Percentiles rank a stretch among this genome's conserved stretches.
These are phyloP conservation scores for Acanthamoeba lenticulata DNA, from an alignment of 208 protist genomes.

Conservation along the genomic window DNA sequence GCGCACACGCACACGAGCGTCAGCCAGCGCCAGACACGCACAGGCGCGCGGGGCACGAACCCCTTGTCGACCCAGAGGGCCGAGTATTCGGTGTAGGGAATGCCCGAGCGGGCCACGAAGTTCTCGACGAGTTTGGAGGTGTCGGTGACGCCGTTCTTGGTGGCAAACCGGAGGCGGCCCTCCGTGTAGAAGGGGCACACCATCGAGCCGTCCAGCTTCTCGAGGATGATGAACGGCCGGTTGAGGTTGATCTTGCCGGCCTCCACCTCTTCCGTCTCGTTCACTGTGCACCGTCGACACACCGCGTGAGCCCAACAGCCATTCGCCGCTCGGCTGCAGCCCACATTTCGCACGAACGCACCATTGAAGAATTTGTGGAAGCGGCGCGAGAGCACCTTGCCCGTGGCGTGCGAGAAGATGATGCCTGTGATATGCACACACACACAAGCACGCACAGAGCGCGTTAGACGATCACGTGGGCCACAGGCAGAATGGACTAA, in stretches of 20 bases:
- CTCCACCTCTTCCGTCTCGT: conserved; percentile 47
- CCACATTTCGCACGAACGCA: neutral
- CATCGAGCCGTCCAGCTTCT: conserved; percentile 63
- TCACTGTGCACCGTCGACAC: neutral
- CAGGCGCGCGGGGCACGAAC: neutral
- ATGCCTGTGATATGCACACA: neutral
- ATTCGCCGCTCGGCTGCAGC: too few relatives aligned
- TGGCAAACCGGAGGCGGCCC: neutral
- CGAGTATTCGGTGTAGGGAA: conserved; percentile 32
- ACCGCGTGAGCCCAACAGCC: neutral
- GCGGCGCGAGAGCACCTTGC: conserved; percentile 55
- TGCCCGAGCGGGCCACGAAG: neutral
- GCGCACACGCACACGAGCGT: neutral
- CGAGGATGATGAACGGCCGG: conserved; percentile 55
- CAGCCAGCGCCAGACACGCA: neutral
- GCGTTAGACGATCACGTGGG: neutral
- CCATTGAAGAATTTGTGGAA: conserved; percentile 66
- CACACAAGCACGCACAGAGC: neutral
- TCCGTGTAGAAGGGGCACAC: conserved; percentile 49
- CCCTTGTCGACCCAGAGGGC: conserved; percentile 15
- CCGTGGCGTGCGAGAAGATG: conserved; percentile 43
- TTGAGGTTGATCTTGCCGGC: conserved; percentile 57
- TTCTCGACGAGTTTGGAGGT: neutral
- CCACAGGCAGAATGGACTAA: too few relatives aligned
- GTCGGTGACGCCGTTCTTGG: conserved; percentile 58